These are phyloP conservation scores for Huntiella moniliformis DNA, from an alignment of 2,329 filamentous ascomycete species.

Conservation along the genomic window DNA sequence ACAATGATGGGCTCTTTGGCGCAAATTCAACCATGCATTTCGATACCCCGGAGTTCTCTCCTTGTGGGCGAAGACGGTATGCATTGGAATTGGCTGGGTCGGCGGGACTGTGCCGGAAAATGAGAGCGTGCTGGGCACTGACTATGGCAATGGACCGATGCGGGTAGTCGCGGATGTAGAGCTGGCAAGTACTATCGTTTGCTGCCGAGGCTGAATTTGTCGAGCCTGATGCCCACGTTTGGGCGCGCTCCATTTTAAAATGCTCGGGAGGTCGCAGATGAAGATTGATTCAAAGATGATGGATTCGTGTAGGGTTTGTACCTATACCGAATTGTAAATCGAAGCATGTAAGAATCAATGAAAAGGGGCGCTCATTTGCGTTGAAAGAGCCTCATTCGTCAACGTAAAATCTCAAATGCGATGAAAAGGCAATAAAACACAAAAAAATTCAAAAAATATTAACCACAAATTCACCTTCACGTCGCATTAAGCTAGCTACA, in stretches of 20 bases:
- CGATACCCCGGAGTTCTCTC: conserved; percentile 27
- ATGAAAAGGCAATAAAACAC: too few species aligned
- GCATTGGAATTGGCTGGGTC: conserved; percentile 39
- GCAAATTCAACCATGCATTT: conserved; percentile 82
- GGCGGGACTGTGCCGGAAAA: conserved; percentile 60
- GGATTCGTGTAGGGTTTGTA: not conserved
- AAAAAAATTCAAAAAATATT: too few species aligned
- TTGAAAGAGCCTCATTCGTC: not conserved
- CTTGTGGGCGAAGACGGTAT: conserved; percentile 23
- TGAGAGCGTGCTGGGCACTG: conserved; percentile 59
- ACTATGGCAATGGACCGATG: conserved; percentile 75
- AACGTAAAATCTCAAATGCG: too few species aligned
- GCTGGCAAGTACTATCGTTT: conserved; percentile 43
- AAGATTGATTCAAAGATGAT: too few species aligned
- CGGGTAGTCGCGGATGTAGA: conserved; percentile 72
- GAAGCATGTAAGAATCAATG: too few species aligned
- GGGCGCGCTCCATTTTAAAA: conserved; percentile 11
- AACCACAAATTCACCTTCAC: too few species aligned
- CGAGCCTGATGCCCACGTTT: conserved; percentile 10
- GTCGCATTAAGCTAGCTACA: too few species aligned
- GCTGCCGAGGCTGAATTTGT: conserved; percentile 22
- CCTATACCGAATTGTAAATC: too few species aligned
- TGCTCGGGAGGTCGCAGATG: not conserved
- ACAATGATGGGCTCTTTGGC: conserved; percentile 40
- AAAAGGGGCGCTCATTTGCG: too few species aligned